Evolutionary conservation across 345 rosid genomes (phyloP), one percentile per base, ranked within the genome.

Genomic region (Gossypium longicalyx): DNA sequence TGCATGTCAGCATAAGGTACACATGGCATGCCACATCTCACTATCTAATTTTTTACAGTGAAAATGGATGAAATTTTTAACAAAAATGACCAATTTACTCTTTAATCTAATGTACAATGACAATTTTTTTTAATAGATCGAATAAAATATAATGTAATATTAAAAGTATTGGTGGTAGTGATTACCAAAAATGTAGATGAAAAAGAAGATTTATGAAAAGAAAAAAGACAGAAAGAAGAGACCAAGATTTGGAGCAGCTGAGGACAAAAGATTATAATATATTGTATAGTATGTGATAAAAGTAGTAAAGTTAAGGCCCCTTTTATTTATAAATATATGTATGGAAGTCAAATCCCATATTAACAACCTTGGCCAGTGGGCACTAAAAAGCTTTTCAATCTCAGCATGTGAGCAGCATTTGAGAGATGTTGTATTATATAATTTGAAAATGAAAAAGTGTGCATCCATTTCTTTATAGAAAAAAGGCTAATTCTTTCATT

Each of bases 331-430:
- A 34, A 34, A 8, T 67, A 67, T 54, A 9, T 54, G 25, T 47
- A 25, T 68, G 57, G 57, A 68, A 44, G 72, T 49, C 58, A 54
- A 68, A 68, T 49, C 9, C 58, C 72, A 48, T 25, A 49, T 23
- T 68, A 23, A 68, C 57, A 68, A 49, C 57, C 22, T 68, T 54
- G 23, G 59, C 59, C 25, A 54, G 59, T 48, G 12, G 43, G 16
- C 71, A 67, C 72, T 66, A 25, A 22, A 22, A 67, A 7, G 38
- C 56, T 48, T 68, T 16, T 4, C 20, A 16, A 49, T 68, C 41
- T 16, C 43, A 13, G 3, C 71, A 22, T 47, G 71, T 67, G 56
- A 20, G 20, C 71, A 22, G 56, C 71, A 67, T 23, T 47, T 67
- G 2, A 66, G 16, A 12, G 19, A 41, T 63, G 12, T 1, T 29